A percentile compares a stretch with the other conserved stretches of the same genome.
Evolutionary conservation across 2,329 filamentous ascomycete genomes (phyloP).

Genomic region (Colletotrichum abscissum): DNA sequence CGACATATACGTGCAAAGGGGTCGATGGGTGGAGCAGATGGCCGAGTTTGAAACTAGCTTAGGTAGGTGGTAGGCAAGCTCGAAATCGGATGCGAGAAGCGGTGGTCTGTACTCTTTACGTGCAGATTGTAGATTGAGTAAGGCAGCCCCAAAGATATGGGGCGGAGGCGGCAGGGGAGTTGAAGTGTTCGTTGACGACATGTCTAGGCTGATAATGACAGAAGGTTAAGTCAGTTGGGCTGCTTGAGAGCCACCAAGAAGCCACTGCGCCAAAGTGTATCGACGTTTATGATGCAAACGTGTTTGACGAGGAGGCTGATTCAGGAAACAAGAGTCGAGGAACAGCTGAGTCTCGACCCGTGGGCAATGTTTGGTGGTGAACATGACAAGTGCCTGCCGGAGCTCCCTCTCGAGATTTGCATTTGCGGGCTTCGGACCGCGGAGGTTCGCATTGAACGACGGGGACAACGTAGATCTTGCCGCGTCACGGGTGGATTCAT

Average conservation of each 20-base stretch:
- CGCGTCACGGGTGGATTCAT: conserved; percentile 29
- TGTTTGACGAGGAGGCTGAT: conserved; percentile 11
- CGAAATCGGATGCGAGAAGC: conserved; percentile 19
- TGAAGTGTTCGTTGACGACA: conserved; percentile 7
- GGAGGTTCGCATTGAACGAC: conserved; percentile 17
- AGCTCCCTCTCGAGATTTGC: background rate
- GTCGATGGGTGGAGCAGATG: conserved; percentile 20
- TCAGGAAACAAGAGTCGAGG: background rate
- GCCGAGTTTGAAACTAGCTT: conserved; percentile 20
- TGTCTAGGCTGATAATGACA: conserved; percentile 5
- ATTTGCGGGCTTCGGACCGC: conserved; percentile 7
- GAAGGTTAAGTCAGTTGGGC: background rate
- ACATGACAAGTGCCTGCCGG: background rate
- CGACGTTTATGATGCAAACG: conserved; percentile 7
- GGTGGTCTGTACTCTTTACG: background rate
- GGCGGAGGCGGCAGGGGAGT: background rate
- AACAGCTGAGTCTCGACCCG: background rate
- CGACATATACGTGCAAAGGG: conserved; percentile 18
- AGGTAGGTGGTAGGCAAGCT: background rate
- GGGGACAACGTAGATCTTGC: background rate
- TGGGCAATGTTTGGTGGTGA: conserved; percentile 4
- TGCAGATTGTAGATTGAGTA: background rate
- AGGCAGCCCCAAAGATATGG: background rate
- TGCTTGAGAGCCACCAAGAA: background rate
- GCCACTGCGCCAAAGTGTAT: conserved; percentile 8